phyloP scores from a whole-genome alignment of 176 grass and related monocot species.

The Oryza meridionalis region DNA sequence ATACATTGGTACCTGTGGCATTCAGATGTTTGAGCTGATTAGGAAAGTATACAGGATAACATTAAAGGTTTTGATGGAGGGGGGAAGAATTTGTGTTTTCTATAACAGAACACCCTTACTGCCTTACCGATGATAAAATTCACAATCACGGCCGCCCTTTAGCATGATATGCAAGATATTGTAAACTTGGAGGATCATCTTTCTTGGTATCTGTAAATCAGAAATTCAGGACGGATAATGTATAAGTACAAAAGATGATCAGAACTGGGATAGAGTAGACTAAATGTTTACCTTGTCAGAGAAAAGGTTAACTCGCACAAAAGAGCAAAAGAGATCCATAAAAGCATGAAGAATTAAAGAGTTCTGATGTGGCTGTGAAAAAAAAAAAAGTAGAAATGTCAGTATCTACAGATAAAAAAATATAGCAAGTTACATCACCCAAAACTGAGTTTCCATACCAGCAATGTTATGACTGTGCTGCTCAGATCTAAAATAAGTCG shows the following conservation, averaged over 20 bases:
- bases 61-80: slow-evolving; percentile 20
- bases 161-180: slow-evolving; percentile 88
- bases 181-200: slow-evolving; percentile 98
- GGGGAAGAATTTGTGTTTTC: slow-evolving; percentile 11
- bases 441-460: slow-evolving; percentile 58
- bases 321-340: slow-evolving; percentile 97
- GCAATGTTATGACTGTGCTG: slow-evolving; percentile 97
- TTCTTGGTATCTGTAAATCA: slow-evolving; percentile 90
- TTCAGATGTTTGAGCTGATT: slow-evolving; percentile 8
- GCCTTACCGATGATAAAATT: slow-evolving; percentile 93
- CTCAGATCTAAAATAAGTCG: slow-evolving; percentile 96
- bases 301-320: slow-evolving; percentile 94
- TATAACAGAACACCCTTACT: slow-evolving; percentile 48
- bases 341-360: slow-evolving; percentile 98
- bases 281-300: slow-evolving; percentile 82
- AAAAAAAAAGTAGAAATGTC: slow-evolving; percentile 39
- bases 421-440: neutral
- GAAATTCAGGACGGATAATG: slow-evolving; percentile 18
- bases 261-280: neutral
- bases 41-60: neutral
- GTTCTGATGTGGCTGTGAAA: slow-evolving; percentile 92
- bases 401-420: slow-evolving; percentile 32
- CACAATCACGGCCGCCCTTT: slow-evolving; percentile 96
- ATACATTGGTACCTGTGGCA: neutral
- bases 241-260: slow-evolving; percentile 10